Base-by-base conservation (phyloP, 2,329 filamentous ascomycete genomes). In the Beauveria pseudobassiana region DNA sequence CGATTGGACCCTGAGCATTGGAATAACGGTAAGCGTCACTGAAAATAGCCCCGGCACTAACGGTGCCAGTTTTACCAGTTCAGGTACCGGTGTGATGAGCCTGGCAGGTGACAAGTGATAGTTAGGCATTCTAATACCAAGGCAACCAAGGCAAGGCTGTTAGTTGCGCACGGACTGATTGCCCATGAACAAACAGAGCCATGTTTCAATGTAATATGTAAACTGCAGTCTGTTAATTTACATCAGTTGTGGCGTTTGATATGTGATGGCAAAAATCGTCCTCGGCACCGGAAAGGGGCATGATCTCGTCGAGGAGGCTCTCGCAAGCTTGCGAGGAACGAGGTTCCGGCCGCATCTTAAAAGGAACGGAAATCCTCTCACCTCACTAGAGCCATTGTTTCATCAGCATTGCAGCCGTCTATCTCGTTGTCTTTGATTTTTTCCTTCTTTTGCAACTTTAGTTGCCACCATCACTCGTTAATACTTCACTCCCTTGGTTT, bases 81-180 rank as follows among this genome's bases (percentile, higher is more conserved):
- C 30, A 58, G 45, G 55, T 26, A 49, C 55, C 55, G 55, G 55
- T 58, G 45, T 58, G 55, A 58, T 49, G 55, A 38, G 55, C 55
- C 30, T 58, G 49, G 10, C 45, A 49, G 45, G 55, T 58, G 43
- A 58, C 51, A 53, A 34, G 50, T 53, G 50, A 53, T 34, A 40
- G 30, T 38, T 20, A 34, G 26, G 20, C 43, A 38, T 38, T 38
- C 55, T 18, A 45, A 40, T 49, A 30, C 43, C 34, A 43, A 48
- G 55, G 55, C 55, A 34, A 26, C 43, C 34, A 43, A 48, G 55
- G 55, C 55, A 34, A 26, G 42, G 53, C 42, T 57, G 54, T 14
- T 38, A 38, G 34, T 38, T 14, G 55, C 55, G 55, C 55, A 58
- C 55, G 55, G 55, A 58, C 55, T 58, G 55, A 58, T 49, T 49